phyloP scores from a whole-genome alignment of 345 rosid genomes.

The Alliaria petiolata region DNA sequence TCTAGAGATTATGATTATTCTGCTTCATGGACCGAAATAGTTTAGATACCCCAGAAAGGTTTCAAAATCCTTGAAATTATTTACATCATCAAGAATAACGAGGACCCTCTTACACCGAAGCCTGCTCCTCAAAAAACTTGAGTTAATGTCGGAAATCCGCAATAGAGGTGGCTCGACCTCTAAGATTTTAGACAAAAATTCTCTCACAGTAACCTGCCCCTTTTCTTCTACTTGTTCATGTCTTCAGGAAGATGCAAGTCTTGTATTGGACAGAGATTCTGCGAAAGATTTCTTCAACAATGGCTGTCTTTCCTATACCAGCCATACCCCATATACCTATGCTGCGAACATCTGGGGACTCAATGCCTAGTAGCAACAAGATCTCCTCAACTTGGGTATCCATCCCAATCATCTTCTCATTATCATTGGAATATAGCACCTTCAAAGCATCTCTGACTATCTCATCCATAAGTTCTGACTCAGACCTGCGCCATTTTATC shows the following conservation, averaged over 20 bases:
- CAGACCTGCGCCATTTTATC: constrained; percentile 24
- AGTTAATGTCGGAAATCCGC: not conserved
- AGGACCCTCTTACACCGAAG: constrained; percentile 24
- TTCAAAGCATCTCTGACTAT: constrained; percentile 17
- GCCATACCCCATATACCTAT: constrained; percentile 47
- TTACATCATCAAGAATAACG: constrained; percentile 30
- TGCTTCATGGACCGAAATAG: constrained; percentile 31
- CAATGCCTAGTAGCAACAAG: constrained; percentile 4
- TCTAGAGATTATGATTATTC: constrained; percentile 25
- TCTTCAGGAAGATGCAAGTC: constrained; percentile 32
- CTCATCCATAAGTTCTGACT: constrained; percentile 24
- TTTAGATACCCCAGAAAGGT: not conserved
- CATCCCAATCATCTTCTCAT: constrained; percentile 20
- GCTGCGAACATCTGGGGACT: constrained; percentile 15
- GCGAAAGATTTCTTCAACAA: constrained; percentile 38
- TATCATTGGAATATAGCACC: not conserved
- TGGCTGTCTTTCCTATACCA: constrained; percentile 52
- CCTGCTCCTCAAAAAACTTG: constrained; percentile 8
- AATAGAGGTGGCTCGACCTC: constrained; percentile 3
- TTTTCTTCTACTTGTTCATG: constrained; percentile 2
- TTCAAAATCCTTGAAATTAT: constrained; percentile 19
- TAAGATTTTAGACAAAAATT: constrained; percentile 2
- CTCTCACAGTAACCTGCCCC: constrained; percentile 21
- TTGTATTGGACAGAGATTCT: constrained; percentile 36
- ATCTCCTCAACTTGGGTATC: constrained; percentile 19